Percentiles rank a stretch among this genome's conserved stretches.
phyloP scores from a whole-genome alignment of 306 rosid species.

The Corylus americana region DNA sequence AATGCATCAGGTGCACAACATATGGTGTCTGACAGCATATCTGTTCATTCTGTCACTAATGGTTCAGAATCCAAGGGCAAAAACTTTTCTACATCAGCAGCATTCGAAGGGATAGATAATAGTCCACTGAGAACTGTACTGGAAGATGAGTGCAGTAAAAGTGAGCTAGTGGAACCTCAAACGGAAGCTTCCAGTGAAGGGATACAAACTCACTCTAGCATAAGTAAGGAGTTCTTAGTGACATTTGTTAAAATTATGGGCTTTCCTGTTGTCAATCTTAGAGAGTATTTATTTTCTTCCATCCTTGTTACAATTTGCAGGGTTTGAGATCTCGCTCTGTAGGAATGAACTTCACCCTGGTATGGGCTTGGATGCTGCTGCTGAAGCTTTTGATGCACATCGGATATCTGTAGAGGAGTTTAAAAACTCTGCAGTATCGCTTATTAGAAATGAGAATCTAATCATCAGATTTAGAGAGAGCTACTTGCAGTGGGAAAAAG shows the following conservation, averaged over 20 bases:
- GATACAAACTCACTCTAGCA: constrained; percentile 37
- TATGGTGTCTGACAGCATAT: constrained; percentile 19
- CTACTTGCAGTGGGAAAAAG: constrained; percentile 87
- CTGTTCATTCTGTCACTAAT: constrained; percentile 31
- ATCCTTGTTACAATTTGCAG: constrained; percentile 45
- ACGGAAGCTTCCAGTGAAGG: constrained; percentile 40
- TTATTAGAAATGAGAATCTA: constrained; percentile 70
- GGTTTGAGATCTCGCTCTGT: constrained; percentile 84
- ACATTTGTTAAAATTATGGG: constrained; percentile 26
- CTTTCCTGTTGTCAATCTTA: constrained; percentile 20
- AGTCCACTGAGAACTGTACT: constrained; percentile 26
- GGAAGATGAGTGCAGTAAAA: constrained; percentile 34
- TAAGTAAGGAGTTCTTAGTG: constrained; percentile 33
- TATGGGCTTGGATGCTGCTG: constrained; percentile 81
- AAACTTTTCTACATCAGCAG: constrained; percentile 26
- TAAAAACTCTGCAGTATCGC: constrained; percentile 54
- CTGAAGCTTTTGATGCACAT: constrained; percentile 68
- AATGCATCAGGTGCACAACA: constrained; percentile 36
- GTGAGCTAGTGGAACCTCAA: constrained; percentile 39
- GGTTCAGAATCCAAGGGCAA: constrained; percentile 33
- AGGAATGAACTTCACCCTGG: constrained; percentile 70
- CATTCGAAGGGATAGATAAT: constrained; percentile 32
- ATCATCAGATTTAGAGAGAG: constrained; percentile 59
- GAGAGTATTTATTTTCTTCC: constrained; percentile 23
- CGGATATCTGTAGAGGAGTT: constrained; percentile 60